Evolutionary conservation across 805 yeast species (phyloP).

Genomic region (Lipomyces kockii): DNA sequence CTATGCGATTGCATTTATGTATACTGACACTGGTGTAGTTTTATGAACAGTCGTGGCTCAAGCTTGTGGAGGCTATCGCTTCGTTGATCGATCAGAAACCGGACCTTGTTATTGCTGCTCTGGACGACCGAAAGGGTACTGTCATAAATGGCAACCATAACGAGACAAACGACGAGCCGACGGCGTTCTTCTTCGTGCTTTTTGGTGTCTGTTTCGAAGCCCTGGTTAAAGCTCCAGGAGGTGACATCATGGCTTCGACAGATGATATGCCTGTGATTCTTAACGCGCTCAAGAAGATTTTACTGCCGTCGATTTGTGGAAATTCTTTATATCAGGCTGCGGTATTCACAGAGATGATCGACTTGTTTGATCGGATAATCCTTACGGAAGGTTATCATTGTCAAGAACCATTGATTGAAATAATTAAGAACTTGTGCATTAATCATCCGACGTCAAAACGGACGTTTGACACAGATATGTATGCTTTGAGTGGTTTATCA

Average conservation of each 20-base stretch:
- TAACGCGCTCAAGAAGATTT: conserved; percentile 59
- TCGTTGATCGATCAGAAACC: conserved; percentile 60
- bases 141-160: conserved; percentile 15
- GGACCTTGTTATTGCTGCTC: conserved; percentile 51
- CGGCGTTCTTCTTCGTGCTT: conserved; percentile 70
- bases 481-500: not conserved
- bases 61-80: conserved; percentile 76
- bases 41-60: conserved; percentile 72
- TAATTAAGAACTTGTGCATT: conserved; percentile 60
- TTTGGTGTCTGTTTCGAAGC: conserved; percentile 85
- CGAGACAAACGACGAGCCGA: conserved; percentile 42
- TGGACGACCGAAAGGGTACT: conserved; percentile 58
- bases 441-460: conserved; percentile 47
- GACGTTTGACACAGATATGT: conserved; percentile 25
- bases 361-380: conserved; percentile 72
- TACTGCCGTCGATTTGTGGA: conserved; percentile 61
- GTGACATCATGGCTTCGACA: conserved; percentile 33
- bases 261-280: conserved; percentile 49
- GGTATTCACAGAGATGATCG: conserved; percentile 75
- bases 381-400: conserved; percentile 58
- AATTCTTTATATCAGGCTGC: conserved; percentile 65
- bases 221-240: conserved; percentile 53
- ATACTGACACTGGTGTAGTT: conserved; percentile 25
- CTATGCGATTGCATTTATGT: not conserved
- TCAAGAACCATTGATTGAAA: conserved; percentile 55